A percentile compares a stretch with the other conserved stretches of the same genome.
Evolutionary conservation across 2,329 filamentous ascomycete species (phyloP).

Genomic region (Mycocentrospora acerina): DNA sequence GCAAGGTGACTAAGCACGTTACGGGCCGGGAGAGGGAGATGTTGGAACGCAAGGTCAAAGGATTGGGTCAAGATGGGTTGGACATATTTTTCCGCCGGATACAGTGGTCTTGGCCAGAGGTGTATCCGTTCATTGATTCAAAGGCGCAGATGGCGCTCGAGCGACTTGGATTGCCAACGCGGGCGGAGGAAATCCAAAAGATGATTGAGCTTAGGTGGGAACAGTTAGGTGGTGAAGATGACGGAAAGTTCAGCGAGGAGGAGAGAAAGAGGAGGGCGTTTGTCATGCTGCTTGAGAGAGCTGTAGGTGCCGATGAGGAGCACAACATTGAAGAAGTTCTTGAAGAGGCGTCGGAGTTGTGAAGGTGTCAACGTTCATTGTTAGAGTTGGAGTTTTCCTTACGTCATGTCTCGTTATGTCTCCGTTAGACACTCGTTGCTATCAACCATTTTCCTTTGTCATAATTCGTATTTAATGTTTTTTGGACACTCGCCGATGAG

Average conservation of each 20-base stretch:
- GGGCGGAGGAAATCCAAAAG: constrained; percentile 35
- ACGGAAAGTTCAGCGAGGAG: constrained; percentile 12
- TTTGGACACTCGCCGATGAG: no score
- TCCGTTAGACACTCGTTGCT: no score
- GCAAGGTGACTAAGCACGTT: constrained; percentile 28
- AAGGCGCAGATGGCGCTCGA: constrained; percentile 37
- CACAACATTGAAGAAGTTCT: constrained; percentile 35
- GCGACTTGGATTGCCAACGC: constrained; percentile 40
- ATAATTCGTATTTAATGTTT: no score
- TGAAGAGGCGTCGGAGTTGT: constrained; percentile 14
- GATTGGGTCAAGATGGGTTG: constrained; percentile 44
- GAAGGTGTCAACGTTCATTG: neutral
- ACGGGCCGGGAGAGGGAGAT: constrained; percentile 29
- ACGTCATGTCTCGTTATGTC: no score
- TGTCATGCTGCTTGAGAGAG: constrained; percentile 43
- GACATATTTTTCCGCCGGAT: constrained; percentile 48
- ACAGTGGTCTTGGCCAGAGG: constrained; percentile 44
- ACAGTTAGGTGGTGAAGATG: constrained; percentile 35
- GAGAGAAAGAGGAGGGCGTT: constrained; percentile 43
- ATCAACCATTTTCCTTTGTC: no score
- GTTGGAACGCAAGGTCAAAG: constrained; percentile 43
- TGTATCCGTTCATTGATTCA: constrained; percentile 45
- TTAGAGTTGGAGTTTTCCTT: no score
- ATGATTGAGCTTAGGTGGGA: constrained; percentile 41
- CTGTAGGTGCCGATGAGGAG: constrained; percentile 43